Conservation (phyloP, 768 basidiomycete species). For the Ephemerocybe angulata region DNA sequence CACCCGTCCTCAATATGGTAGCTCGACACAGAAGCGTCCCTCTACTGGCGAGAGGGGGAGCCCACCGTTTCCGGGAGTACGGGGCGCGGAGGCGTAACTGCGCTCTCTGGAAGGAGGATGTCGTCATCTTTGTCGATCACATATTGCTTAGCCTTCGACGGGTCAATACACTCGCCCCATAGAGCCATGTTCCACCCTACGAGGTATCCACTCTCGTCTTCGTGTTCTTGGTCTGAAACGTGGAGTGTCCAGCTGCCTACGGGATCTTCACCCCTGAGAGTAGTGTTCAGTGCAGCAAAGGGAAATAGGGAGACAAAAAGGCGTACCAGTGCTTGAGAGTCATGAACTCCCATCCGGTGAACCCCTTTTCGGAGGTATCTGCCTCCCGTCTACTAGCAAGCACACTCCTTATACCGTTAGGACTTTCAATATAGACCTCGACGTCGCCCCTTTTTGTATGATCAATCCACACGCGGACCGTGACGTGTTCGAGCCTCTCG, state of each 20-base stretch:
- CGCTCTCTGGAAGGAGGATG: conserved; percentile 45
- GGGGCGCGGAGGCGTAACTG: too few relatives aligned
- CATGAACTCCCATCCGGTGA: conserved; percentile 94
- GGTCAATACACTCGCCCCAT: conserved; percentile 84
- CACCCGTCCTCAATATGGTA: too few relatives aligned
- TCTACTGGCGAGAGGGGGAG: too few relatives aligned
- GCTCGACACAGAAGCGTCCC: too few relatives aligned
- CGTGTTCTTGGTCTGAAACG: conserved; percentile 72
- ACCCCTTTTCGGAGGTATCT: conserved; percentile 68
- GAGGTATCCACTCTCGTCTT: conserved; percentile 57
- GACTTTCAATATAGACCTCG: conserved; percentile 82
- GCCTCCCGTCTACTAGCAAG: conserved; percentile 65
- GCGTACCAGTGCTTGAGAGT: conserved; percentile 92
- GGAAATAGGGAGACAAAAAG: neutral
- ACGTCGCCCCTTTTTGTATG: conserved; percentile 87
- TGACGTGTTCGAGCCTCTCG: conserved; percentile 87
- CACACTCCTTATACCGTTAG: conserved; percentile 79
- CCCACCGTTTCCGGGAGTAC: too few relatives aligned
- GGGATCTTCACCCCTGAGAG: conserved; percentile 83
- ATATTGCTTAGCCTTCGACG: conserved; percentile 59
- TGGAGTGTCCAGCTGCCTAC: conserved; percentile 88
- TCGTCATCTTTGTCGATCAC: conserved; percentile 51
- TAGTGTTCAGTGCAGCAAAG: neutral
- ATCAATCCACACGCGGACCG: conserved; percentile 86
- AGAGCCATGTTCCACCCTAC: conserved; percentile 88